Base-by-base conservation (phyloP, 768 basidiomycete genomes). In the Lactarius tabidus region DNA sequence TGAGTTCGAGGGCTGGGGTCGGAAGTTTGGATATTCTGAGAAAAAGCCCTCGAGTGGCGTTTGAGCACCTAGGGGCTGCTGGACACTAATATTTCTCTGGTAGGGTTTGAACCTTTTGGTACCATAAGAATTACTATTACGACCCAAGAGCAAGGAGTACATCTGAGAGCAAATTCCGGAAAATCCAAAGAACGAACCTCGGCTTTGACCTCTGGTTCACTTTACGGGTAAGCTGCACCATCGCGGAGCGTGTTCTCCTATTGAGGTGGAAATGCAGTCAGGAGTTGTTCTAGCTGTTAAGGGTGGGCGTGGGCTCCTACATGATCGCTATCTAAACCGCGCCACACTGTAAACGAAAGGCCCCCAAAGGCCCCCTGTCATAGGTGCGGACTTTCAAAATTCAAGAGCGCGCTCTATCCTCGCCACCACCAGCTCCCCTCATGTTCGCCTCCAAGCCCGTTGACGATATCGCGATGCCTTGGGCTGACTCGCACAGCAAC, bases 31-130 rank as follows among this genome's bases (percentile, higher is more conserved):
- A 52, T 64, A 71, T 43, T 35, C 26, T 5, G 67, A 70, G 56
- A 71, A 70, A 53, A 69, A 71, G 7, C 1, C 26, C 35, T 65
- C 54, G 57, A 71, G 57, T 20, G 56, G 54, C 43, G 39, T 57
- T 12, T n/a, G 9, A 18, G 33, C n/a, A 20, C 51, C 38, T n/a
- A 28, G 4, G 12, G 51, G 31, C 18, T 18, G 31, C 18, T 18
- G 57, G 39, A 20, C 29, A 6, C 26, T 28, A 33, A n/a, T n/a
- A 2, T 53, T 41, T n/a, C 41, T 52, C 12, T 59, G 10, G 5
- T 7, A 39, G 28, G 62, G 36, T 39, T 20, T 31, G n/a, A 18
- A 20, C 15, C 2, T 26, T 31, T 6, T 18, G 48, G 48, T 51
- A 26, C 23, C n/a, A 48, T 48, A 26, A 10, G 45, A 48, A 48